Percentiles rank a stretch among this genome's conserved stretches.
Evolutionary conservation across 2,329 filamentous ascomycete genomes (phyloP).

Genomic region (Biscogniauxia sp.): DNA sequence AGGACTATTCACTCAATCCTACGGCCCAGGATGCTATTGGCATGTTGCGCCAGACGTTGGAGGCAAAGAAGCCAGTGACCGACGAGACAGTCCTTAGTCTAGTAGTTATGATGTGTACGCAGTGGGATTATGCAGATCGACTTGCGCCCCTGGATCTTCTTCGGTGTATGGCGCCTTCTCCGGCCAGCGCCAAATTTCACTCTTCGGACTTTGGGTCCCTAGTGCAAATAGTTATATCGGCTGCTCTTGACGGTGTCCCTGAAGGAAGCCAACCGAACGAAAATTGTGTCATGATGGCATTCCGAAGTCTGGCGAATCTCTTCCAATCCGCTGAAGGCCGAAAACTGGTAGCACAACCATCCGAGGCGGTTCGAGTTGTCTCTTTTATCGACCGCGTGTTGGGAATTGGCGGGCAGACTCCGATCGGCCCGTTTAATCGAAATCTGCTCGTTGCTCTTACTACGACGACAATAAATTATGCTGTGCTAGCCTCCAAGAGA

Average conservation of each 20-base stretch:
- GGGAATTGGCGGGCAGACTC: constrained; percentile 45
- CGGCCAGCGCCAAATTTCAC: constrained; percentile 61
- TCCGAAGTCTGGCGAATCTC: constrained; percentile 78
- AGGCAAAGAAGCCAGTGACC: constrained; percentile 50
- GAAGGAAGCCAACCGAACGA: constrained; percentile 60
- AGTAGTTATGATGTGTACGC: constrained; percentile 68
- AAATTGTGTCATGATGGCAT: constrained; percentile 85
- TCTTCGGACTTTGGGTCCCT: constrained; percentile 55
- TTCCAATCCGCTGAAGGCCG: constrained; percentile 75
- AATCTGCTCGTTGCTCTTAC: constrained; percentile 81
- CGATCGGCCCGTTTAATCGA: constrained; percentile 60
- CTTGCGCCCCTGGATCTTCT: constrained; percentile 84
- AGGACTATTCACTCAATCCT: constrained; percentile 71
- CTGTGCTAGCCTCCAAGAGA: constrained; percentile 64
- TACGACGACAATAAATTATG: constrained; percentile 81
- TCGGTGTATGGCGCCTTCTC: constrained; percentile 72
- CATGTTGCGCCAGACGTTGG: constrained; percentile 61
- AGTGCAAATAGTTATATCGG: constrained; percentile 50
- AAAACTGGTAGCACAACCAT: constrained; percentile 55
- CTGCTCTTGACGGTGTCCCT: constrained; percentile 43
- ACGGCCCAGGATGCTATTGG: constrained; percentile 64
- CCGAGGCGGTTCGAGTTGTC: constrained; percentile 57
- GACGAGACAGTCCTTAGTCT: constrained; percentile 57
- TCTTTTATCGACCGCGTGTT: constrained; percentile 62
- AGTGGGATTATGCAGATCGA: constrained; percentile 78